Percentiles rank a stretch among this genome's conserved stretches.
Conservation (phyloP, 441 rosid genomes). For the Pelargonium australe region DNA sequence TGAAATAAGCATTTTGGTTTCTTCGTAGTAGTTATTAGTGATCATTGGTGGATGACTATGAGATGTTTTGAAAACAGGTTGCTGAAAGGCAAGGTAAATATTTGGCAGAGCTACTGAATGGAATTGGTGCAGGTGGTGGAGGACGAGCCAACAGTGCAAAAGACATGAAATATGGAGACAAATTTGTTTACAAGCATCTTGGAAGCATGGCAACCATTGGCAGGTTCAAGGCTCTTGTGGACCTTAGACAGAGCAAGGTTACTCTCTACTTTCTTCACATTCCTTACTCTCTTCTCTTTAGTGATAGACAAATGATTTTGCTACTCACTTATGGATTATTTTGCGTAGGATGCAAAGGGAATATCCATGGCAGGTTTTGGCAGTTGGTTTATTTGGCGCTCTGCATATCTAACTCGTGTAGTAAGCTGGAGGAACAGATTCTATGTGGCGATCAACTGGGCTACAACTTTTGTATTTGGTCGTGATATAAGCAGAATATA, state of each 20-base stretch:
- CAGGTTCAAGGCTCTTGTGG: constrained; percentile 80
- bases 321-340: constrained; percentile 2
- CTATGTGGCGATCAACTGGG: constrained; percentile 87
- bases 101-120: constrained; percentile 48
- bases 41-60: neutral
- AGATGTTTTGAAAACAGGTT: constrained; percentile 38
- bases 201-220: constrained; percentile 95
- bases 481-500: constrained; percentile 84
- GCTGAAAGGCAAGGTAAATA: constrained; percentile 88
- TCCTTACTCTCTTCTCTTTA: constrained; percentile 6
- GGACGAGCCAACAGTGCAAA: constrained; percentile 51
- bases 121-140: constrained; percentile 53
- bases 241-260: constrained; percentile 82
- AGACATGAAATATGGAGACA: constrained; percentile 51
- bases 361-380: constrained; percentile 64
- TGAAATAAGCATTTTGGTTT: no score
- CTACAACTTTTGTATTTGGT: constrained; percentile 73
- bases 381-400: constrained; percentile 90
- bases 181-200: constrained; percentile 73
- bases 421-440: constrained; percentile 91
- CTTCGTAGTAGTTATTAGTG: neutral
- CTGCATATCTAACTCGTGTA: constrained; percentile 83
- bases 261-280: neutral
- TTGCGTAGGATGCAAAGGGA: constrained; percentile 62
- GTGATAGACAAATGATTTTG: neutral